Evolutionary conservation across 352 stramenopile species (phyloP).

Genomic region (Pythium brassicae): DNA sequence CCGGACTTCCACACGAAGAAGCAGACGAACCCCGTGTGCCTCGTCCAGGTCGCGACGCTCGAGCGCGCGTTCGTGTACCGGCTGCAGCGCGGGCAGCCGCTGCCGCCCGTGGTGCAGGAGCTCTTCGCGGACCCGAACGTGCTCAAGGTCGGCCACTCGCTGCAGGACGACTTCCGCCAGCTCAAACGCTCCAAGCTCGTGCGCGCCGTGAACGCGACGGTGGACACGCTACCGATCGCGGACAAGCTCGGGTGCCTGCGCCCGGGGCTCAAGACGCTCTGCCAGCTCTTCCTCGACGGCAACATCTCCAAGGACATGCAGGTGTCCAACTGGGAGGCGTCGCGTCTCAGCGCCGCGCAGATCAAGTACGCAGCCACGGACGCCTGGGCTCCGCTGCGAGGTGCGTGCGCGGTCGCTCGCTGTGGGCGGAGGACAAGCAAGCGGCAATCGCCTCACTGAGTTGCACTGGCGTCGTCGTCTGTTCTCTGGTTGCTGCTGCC

Average conservation of each 20-base stretch:
- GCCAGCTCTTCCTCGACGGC: slow-evolving; percentile 63
- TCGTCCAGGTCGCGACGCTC: slow-evolving; percentile 77
- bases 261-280: slow-evolving; percentile 67
- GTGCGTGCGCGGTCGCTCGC: too few relatives aligned
- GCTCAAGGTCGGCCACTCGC: slow-evolving; percentile 76
- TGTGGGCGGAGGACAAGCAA: not conserved
- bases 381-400: slow-evolving; percentile 68
- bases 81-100: slow-evolving; percentile 39
- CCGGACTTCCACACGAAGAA: slow-evolving; percentile 58
- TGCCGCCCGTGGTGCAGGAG: slow-evolving; percentile 51
- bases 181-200: slow-evolving; percentile 58
- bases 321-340: slow-evolving; percentile 79
- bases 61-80: slow-evolving; percentile 74
- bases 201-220: slow-evolving; percentile 51
- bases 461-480: not conserved
- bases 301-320: slow-evolving; percentile 84
- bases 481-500: not conserved
- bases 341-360: slow-evolving; percentile 57
- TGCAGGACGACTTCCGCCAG: slow-evolving; percentile 71
- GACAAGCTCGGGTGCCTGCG: slow-evolving; percentile 74
- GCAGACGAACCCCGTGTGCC: slow-evolving; percentile 59
- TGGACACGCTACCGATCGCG: slow-evolving; percentile 78
- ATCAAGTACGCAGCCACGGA: slow-evolving; percentile 80
- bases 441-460: not conserved
- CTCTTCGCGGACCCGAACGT: slow-evolving; percentile 53